A percentile compares a stretch with the other conserved stretches of the same genome.
Evolutionary conservation across 2,329 filamentous ascomycete genomes (phyloP).

Genomic region (Diaporthe capsici): DNA sequence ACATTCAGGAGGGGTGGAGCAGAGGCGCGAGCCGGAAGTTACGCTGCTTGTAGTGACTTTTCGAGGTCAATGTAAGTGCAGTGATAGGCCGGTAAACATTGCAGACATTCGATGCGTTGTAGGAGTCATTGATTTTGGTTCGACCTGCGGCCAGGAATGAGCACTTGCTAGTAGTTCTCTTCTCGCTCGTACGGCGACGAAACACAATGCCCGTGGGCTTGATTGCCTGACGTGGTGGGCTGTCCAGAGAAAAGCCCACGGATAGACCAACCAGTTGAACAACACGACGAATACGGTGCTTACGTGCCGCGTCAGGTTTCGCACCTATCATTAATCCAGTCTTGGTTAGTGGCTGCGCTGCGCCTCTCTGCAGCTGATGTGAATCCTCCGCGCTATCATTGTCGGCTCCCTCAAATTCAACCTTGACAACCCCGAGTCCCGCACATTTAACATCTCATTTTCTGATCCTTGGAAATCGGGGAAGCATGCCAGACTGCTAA

Average conservation of each 20-base stretch:
- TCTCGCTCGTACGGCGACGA: neutral
- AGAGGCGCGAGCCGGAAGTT: too few species aligned
- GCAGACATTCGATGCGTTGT: neutral
- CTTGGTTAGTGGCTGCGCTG: neutral
- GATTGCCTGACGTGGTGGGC: neutral
- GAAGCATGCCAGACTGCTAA: neutral
- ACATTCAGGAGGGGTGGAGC: too few species aligned
- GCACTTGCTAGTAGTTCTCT: neutral
- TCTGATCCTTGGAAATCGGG: neutral
- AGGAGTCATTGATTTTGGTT: neutral
- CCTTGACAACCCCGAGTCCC: neutral
- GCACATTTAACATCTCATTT: neutral
- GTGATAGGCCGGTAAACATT: neutral
- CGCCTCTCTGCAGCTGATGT: conserved; percentile 9
- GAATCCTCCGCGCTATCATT: neutral
- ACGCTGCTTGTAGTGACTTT: neutral
- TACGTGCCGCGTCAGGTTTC: neutral
- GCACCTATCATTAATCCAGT: neutral
- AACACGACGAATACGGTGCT: conserved; percentile 6
- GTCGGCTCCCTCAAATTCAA: conserved; percentile 6
- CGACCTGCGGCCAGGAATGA: neutral
- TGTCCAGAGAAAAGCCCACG: too few species aligned
- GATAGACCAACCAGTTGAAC: neutral
- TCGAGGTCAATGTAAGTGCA: neutral
- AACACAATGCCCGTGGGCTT: neutral